Evolutionary conservation across 2,329 filamentous ascomycete genomes (phyloP).

Genomic region (Coniochaeta prunicola): DNA sequence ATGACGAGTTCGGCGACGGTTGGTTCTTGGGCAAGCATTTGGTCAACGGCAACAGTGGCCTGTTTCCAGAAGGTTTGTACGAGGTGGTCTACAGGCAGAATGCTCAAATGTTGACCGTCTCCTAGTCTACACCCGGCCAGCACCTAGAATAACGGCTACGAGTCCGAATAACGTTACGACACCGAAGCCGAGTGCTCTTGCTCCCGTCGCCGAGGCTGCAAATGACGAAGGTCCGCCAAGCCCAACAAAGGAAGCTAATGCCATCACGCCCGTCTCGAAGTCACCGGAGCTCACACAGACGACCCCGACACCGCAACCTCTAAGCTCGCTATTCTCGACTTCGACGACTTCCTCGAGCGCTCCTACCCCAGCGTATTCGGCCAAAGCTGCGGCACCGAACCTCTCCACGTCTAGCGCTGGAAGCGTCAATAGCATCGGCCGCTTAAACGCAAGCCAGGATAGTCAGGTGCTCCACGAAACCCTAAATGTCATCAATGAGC

Average conservation of each 20-base stretch:
- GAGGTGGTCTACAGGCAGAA: background rate
- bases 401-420: constrained; percentile 11
- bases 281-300: constrained; percentile 16
- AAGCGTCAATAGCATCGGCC: constrained; percentile 30
- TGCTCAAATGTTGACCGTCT: constrained; percentile 10
- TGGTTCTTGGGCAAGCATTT: constrained; percentile 77
- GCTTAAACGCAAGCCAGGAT: constrained; percentile 41
- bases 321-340: constrained; percentile 32
- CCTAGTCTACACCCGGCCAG: constrained; percentile 14
- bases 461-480: constrained; percentile 24
- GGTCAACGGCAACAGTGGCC: constrained; percentile 64
- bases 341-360: constrained; percentile 13
- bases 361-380: constrained; percentile 16
- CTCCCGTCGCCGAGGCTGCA: constrained; percentile 18
- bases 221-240: constrained; percentile 10
- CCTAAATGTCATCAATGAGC: constrained; percentile 61
- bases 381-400: constrained; percentile 15
- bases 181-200: constrained; percentile 15
- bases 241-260: constrained; percentile 7
- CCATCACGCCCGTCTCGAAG: constrained; percentile 4
- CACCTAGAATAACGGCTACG: constrained; percentile 8
- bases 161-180: constrained; percentile 7
- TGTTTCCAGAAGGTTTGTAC: constrained; percentile 73
- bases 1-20: constrained; percentile 83
- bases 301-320: constrained; percentile 29